A percentile compares a stretch with the other conserved stretches of the same genome.
These are phyloP conservation scores for Solanum hybrid DNA, from an alignment of 305 asterid genomes.

Conservation along the genomic window DNA sequence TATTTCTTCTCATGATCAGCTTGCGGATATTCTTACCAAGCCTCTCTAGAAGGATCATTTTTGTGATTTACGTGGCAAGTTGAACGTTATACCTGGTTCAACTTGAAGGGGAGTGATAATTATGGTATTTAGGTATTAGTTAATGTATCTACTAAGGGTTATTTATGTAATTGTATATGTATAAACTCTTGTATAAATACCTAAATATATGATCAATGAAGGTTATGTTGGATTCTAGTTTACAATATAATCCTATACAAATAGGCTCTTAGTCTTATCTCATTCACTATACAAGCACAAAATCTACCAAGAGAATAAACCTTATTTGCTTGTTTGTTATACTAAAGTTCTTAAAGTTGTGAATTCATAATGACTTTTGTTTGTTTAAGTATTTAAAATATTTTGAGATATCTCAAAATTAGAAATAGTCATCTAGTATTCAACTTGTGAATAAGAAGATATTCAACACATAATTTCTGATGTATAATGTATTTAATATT, in stretches of 20 bases:
- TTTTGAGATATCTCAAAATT: background rate
- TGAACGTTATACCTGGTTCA: no score
- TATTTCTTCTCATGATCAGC: no score
- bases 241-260: background rate
- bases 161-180: no score
- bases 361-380: background rate
- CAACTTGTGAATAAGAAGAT: background rate
- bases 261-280: background rate
- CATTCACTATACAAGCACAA: background rate
- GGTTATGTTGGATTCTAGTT: no score
- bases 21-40: no score
- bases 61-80: no score
- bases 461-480: background rate
- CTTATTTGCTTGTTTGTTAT: background rate
- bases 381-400: background rate
- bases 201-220: no score
- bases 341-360: background rate
- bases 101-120: no score
- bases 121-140: no score
- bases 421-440: background rate
- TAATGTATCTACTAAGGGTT: no score
- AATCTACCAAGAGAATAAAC: background rate
- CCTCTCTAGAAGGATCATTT: no score
- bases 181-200: no score
- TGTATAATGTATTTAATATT: background rate